Evolutionary conservation across 495 filamentous ascomycete species (phyloP).

Genomic region (Neurospora africana): DNA sequence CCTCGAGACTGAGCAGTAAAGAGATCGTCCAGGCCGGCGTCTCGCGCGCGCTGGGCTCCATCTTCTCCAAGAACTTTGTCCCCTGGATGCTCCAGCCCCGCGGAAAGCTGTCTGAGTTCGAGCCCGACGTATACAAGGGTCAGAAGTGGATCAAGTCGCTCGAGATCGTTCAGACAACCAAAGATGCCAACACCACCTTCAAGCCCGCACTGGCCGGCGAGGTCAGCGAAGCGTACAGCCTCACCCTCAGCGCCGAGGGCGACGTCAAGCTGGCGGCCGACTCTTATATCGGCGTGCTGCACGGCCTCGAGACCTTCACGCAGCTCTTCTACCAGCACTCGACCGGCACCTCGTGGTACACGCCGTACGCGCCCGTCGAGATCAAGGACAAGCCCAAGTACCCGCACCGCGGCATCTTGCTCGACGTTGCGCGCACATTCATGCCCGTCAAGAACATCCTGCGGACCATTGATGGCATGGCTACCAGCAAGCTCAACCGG

Average conservation of each 20-base stretch:
- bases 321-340: constrained; percentile 69
- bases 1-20: constrained; percentile 28
- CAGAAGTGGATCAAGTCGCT: constrained; percentile 44
- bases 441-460: constrained; percentile 52
- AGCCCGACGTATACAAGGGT: constrained; percentile 40
- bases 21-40: constrained; percentile 41
- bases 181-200: constrained; percentile 42
- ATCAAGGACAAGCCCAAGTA: constrained; percentile 60
- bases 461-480: constrained; percentile 58
- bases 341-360: constrained; percentile 45
- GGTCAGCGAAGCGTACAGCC: constrained; percentile 63
- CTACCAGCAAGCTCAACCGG: constrained; percentile 70
- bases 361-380: constrained; percentile 50
- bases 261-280: constrained; percentile 47
- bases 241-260: constrained; percentile 44
- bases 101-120: constrained; percentile 40
- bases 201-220: constrained; percentile 46
- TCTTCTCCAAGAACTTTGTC: constrained; percentile 53
- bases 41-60: constrained; percentile 33
- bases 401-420: constrained; percentile 60
- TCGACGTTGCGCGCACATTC: constrained; percentile 61
- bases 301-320: constrained; percentile 57
- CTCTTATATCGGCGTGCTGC: constrained; percentile 55
- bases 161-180: constrained; percentile 45
- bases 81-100: constrained; percentile 68